phyloP scores from a whole-genome alignment of 2,329 filamentous ascomycete genomes.

The Fusarium sp. region DNA sequence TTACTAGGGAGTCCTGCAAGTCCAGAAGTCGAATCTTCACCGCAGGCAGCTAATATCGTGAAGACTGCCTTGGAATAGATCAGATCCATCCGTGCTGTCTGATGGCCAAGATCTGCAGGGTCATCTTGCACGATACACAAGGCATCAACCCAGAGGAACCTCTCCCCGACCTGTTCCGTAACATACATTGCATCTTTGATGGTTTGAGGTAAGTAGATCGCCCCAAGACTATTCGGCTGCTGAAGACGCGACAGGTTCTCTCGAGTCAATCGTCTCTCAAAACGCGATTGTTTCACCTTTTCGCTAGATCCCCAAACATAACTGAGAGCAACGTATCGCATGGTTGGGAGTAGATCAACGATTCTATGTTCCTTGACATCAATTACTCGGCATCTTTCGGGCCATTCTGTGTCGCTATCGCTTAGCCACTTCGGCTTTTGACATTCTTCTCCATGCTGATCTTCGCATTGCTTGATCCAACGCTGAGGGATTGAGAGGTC shows the following conservation, averaged over 20 bases:
- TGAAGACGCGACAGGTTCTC: neutral
- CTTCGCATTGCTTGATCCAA: slow-evolving; percentile 21
- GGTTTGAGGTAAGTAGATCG: neutral
- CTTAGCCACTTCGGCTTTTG: neutral
- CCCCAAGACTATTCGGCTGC: neutral
- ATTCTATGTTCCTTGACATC: neutral
- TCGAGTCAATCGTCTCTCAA: neutral
- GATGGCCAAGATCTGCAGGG: neutral
- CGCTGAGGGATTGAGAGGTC: neutral
- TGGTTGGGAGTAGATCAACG: neutral
- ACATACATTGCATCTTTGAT: slow-evolving; percentile 18
- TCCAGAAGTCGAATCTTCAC: neutral
- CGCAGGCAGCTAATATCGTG: neutral
- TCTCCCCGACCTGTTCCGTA: neutral
- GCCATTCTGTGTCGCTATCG: neutral
- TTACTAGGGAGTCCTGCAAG: neutral
- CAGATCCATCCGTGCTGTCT: slow-evolving; percentile 11
- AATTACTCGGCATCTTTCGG: neutral
- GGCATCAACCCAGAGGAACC: slow-evolving; percentile 29
- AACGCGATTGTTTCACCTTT: neutral
- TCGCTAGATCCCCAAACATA: slow-evolving; percentile 21
- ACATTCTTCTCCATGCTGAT: neutral
- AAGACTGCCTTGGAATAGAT: slow-evolving; percentile 15
- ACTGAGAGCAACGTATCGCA: slow-evolving; percentile 22
- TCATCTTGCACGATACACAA: slow-evolving; percentile 29